Evolutionary conservation across 2,329 filamentous ascomycete species (phyloP).

Genomic region (Aspergillus tubingensis): DNA sequence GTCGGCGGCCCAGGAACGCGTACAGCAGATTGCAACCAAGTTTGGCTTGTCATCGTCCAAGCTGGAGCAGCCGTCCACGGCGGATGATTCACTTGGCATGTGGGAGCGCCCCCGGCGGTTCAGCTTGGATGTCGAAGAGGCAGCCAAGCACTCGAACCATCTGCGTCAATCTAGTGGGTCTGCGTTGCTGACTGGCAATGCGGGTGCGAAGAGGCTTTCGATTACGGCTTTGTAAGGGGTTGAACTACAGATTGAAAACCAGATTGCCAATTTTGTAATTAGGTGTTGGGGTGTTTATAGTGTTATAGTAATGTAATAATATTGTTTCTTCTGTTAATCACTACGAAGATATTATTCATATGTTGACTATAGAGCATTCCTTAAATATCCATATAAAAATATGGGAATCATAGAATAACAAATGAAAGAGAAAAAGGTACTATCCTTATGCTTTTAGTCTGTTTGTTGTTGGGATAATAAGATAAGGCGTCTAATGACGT

Average conservation of each 20-base stretch:
- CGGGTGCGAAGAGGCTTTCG: slow-evolving; percentile 25
- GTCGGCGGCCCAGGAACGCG: slow-evolving; percentile 27
- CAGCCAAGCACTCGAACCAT: slow-evolving; percentile 32
- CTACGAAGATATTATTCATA: too few relatives aligned
- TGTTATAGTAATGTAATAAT: not conserved
- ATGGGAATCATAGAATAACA: too few relatives aligned
- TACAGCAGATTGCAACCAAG: slow-evolving; percentile 30
- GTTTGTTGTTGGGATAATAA: too few relatives aligned
- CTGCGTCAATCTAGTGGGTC: slow-evolving; percentile 33
- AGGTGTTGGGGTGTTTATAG: not conserved
- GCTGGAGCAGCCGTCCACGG: slow-evolving; percentile 23
- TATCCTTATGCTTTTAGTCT: too few relatives aligned
- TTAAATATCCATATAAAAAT: too few relatives aligned
- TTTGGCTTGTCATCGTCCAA: slow-evolving; percentile 30
- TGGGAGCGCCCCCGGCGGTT: slow-evolving; percentile 37
- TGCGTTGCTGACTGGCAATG: slow-evolving; percentile 30
- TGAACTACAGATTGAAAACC: not conserved
- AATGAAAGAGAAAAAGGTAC: too few relatives aligned
- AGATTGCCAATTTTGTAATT: not conserved
- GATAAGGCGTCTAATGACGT: too few relatives aligned
- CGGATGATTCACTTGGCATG: slow-evolving; percentile 31
- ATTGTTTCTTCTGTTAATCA: too few relatives aligned
- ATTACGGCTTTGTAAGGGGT: slow-evolving; percentile 22
- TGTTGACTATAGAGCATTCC: too few relatives aligned
- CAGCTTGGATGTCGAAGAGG: slow-evolving; percentile 35